A percentile compares a stretch with the other conserved stretches of the same genome.
Evolutionary conservation across 169 alveolate species (phyloP).

Genomic region (Cyclospora cayetanensis): DNA sequence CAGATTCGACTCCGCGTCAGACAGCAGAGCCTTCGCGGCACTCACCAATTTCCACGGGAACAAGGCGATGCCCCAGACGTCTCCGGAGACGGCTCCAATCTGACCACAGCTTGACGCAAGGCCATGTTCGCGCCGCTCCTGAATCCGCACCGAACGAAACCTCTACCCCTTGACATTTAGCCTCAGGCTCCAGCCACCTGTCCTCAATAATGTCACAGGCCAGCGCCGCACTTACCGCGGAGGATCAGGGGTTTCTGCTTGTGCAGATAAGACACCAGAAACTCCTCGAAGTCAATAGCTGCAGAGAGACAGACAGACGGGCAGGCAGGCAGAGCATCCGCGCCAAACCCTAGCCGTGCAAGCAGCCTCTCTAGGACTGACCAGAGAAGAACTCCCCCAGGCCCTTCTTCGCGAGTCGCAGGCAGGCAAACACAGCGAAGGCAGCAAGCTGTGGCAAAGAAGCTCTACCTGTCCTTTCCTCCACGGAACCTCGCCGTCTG

Average conservation of each 20-base stretch:
- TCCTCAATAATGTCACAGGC: too few species aligned
- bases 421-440: too few species aligned
- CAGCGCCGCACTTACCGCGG: not conserved
- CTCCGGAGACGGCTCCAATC: not conserved
- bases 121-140: not conserved
- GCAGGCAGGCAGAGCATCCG: too few species aligned
- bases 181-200: not conserved
- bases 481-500: not conserved
- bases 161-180: not conserved
- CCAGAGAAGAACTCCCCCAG: too few species aligned
- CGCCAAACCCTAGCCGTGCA: too few species aligned
- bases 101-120: not conserved
- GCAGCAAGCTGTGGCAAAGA: too few species aligned
- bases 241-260: not conserved
- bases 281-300: not conserved
- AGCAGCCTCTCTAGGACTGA: too few species aligned
- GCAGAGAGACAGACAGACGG: too few species aligned
- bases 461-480: not conserved
- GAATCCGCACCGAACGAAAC: not conserved
- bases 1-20: too few species aligned
- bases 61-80: not conserved
- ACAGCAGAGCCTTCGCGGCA: not conserved
- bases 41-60: not conserved
- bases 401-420: too few species aligned
- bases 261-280: not conserved